A percentile compares a stretch with the other conserved stretches of the same genome.
phyloP scores from a whole-genome alignment of 768 basidiomycete genomes.

The Russula vinacea region DNA sequence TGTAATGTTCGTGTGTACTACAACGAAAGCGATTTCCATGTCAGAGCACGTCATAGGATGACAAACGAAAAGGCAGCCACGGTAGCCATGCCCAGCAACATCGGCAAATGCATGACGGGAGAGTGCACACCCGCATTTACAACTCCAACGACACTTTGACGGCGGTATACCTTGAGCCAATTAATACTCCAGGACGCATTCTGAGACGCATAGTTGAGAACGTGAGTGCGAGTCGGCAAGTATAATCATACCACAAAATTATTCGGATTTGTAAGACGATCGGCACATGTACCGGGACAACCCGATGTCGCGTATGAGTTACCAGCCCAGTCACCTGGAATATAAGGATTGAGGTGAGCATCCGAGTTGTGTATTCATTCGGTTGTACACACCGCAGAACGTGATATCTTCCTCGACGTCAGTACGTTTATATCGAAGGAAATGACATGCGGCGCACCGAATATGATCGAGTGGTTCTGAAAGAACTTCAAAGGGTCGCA shows the following conservation, averaged over 20 bases:
- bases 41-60: constrained; percentile 7
- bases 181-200: constrained; percentile 83
- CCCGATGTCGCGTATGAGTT: constrained; percentile 71
- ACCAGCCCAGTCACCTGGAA: constrained; percentile 76
- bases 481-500: constrained; percentile 64
- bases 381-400: constrained; percentile 59
- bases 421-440: not conserved
- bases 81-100: constrained; percentile 5
- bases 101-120: constrained; percentile 7
- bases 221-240: constrained; percentile 3
- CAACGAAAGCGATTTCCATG: not conserved
- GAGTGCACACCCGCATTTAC: constrained; percentile 19
- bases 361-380: constrained; percentile 7
- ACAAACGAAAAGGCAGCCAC: constrained; percentile 1
- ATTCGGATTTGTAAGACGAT: constrained; percentile 57
- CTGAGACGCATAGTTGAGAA: constrained; percentile 37
- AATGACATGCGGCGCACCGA: constrained; percentile 49
- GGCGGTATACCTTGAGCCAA: constrained; percentile 63
- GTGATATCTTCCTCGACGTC: constrained; percentile 58
- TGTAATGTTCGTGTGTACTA: constrained; percentile 2
- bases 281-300: constrained; percentile 71
- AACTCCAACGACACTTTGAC: constrained; percentile 19
- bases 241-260: constrained; percentile 62
- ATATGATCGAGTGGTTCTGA: constrained; percentile 67
- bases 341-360: constrained; percentile 20